Base-by-base conservation (phyloP, 2,329 filamentous ascomycete genomes). In the Bipolaris victoriae region DNA sequence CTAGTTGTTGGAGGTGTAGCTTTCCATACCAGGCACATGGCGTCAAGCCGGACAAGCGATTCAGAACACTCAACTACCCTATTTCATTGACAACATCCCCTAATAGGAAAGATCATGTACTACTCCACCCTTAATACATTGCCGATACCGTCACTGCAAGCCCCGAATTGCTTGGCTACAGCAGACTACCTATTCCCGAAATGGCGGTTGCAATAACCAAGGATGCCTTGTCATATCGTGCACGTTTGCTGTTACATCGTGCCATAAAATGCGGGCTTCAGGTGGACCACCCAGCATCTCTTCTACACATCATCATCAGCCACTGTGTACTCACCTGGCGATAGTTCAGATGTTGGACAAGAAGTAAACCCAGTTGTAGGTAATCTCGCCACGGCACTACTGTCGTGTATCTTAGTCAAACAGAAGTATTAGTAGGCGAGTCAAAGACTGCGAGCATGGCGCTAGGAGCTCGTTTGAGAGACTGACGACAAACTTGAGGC, bases 241-340 rank as follows among this genome's bases (percentile, higher is more conserved):
- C 46, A 39, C 24, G 5, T 26, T 24, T 24, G 33, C 33, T n/a
- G 46, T 49, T 37, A 49, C 46, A 49, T 49, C 46, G 33, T 49
- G 20, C 22, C 26, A 49, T 22, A 29, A 49, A 49, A 24, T 37
- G 35, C 26, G 35, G 22, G n/a, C 18, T 37, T 49, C 33, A 16
- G 22, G 24, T 35, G 24, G 22, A 3, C 35, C 33, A 49, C 15
- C 20, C 33, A 48, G 7, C 22, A 16, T 24, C 33, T 16, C 22
- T 22, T 10, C 6, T 15, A 16, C 24, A 11, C 13, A n/a, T 11
- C 16, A 46, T 13, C 36, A 24, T 24, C 33, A 22, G 45, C 45
- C 20, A 37, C n/a, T 36, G 13, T 36, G 6, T 4, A 13, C 20
- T 26, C 9, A 13, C 7, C 24, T 44, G 13, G 33, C 18, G 3